Evolutionary conservation across 179 eudicot genomes (phyloP), one percentile per base, ranked within the genome.

Genomic region (Silene noctiflora): DNA sequence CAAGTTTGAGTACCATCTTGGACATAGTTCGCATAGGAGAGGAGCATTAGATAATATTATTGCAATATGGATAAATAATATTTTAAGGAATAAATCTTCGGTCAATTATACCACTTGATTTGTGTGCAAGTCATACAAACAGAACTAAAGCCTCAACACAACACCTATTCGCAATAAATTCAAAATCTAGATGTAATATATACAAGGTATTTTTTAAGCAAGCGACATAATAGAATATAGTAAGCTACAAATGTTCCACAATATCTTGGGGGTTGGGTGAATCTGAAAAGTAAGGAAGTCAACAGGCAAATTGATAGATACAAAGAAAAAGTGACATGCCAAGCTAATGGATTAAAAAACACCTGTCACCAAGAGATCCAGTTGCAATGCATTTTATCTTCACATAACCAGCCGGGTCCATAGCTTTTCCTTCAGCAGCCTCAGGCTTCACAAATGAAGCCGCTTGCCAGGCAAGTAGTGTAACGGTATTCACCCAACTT

Each of bases 361-460:
- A 95, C 97, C 99, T 95, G 84, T 91, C 88, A 17, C 60, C 72
- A 19, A 75, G 88, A 67, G 87, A 86, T 78, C 99, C 97, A 20
- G 93, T 80, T 72, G 91, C 93, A 78, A 91, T 70, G 80, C 99
- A 95, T 81, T 95, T 95, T 73, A 95, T 78, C 88, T 95, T 95
- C 85, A 95, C 96, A 85, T 87, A 85, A 72, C 91, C 89, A 81
- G 88, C 86, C 46, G 96, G 97, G 85, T 95, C 97, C 96, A 95
- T 91, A 59, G 93, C 84, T 80, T 89, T 91, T 39, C 90, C 92
- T 75, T 85, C 88, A 20, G 66, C 72, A 58, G 85, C 87, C 75
- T 88, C 89, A 72, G 99, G 99, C 81, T 87, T 89, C 46, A 93
- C 84, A 87, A 82, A 88, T 35, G 81, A 78, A 80, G 97, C 97